phyloP scores from a whole-genome alignment of 1,139 yeast species.

The Pichia sp. region DNA sequence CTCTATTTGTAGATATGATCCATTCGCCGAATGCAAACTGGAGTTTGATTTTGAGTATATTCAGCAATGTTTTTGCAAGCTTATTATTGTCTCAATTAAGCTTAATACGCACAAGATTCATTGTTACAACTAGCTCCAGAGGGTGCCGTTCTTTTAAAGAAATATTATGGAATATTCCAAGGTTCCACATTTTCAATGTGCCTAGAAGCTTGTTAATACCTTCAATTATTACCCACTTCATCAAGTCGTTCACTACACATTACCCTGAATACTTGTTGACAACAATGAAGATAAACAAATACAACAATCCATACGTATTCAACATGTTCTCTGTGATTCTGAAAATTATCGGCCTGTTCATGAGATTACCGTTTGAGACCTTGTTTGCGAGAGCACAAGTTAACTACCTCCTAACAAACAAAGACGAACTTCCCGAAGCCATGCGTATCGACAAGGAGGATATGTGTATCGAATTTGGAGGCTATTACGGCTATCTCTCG shows the following conservation, averaged over 20 bases:
- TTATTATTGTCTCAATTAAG: slow-evolving; percentile 79
- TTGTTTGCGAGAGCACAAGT: slow-evolving; percentile 80
- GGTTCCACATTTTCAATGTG: slow-evolving; percentile 49
- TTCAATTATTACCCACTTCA: slow-evolving; percentile 59
- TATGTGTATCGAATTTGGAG: slow-evolving; percentile 50
- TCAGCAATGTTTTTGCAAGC: slow-evolving; percentile 72
- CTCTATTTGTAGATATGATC: slow-evolving; percentile 75
- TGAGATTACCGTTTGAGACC: slow-evolving; percentile 85
- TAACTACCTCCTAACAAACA: slow-evolving; percentile 45
- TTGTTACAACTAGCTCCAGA: slow-evolving; percentile 53
- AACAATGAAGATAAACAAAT: slow-evolving; percentile 66
- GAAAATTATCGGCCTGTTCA: slow-evolving; percentile 64
- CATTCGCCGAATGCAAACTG: slow-evolving; percentile 75
- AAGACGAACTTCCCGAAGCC: slow-evolving; percentile 31
- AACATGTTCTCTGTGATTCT: slow-evolving; percentile 45
- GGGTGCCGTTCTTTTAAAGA: slow-evolving; percentile 37
- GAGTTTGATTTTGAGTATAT: slow-evolving; percentile 62
- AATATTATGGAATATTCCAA: slow-evolving; percentile 34
- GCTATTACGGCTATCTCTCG: slow-evolving; percentile 49
- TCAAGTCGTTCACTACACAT: slow-evolving; percentile 58
- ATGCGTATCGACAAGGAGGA: slow-evolving; percentile 36
- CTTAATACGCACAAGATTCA: slow-evolving; percentile 69
- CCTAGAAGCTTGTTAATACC: slow-evolving; percentile 45
- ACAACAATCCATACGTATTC: slow-evolving; percentile 59
- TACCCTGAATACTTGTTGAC: slow-evolving; percentile 72